Evolutionary conservation across 495 filamentous ascomycete genomes (phyloP).

Genomic region (Penicillium pulvis): DNA sequence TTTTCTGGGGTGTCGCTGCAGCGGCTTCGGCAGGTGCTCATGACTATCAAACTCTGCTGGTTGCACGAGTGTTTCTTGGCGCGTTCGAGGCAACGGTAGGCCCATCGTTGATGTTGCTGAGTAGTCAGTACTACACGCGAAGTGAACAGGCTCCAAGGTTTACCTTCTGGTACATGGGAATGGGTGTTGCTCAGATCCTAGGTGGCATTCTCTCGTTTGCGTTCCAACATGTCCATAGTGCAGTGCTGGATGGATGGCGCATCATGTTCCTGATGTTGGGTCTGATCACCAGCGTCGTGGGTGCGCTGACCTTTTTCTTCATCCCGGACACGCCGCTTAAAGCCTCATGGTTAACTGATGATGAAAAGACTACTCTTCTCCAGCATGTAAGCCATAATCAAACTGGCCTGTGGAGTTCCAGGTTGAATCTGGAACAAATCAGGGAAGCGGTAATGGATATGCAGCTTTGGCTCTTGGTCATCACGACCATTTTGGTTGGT

Average conservation of each 20-base stretch:
- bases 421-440: conserved; percentile 42
- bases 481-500: conserved; percentile 38
- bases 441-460: conserved; percentile 33
- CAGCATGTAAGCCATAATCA: conserved; percentile 56
- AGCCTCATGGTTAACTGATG: conserved; percentile 56
- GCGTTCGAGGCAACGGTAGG: conserved; percentile 66
- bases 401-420: conserved; percentile 52
- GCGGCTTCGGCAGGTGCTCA: conserved; percentile 26
- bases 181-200: conserved; percentile 63
- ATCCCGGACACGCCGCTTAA: conserved; percentile 61
- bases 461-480: conserved; percentile 41
- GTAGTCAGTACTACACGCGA: conserved; percentile 60
- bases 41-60: conserved; percentile 23
- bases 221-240: conserved; percentile 39
- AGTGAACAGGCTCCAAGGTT: conserved; percentile 64
- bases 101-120: conserved; percentile 55
- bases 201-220: conserved; percentile 62
- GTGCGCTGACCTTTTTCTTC: conserved; percentile 50
- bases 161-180: conserved; percentile 63
- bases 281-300: conserved; percentile 56
- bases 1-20: conserved; percentile 48
- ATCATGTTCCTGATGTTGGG: conserved; percentile 69
- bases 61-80: conserved; percentile 60
- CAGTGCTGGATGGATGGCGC: conserved; percentile 55
- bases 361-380: conserved; percentile 51